A percentile compares a stretch with the other conserved stretches of the same genome.
Evolutionary conservation across 805 yeast genomes (phyloP).

Genomic region (Blastobotrys attinorum): DNA sequence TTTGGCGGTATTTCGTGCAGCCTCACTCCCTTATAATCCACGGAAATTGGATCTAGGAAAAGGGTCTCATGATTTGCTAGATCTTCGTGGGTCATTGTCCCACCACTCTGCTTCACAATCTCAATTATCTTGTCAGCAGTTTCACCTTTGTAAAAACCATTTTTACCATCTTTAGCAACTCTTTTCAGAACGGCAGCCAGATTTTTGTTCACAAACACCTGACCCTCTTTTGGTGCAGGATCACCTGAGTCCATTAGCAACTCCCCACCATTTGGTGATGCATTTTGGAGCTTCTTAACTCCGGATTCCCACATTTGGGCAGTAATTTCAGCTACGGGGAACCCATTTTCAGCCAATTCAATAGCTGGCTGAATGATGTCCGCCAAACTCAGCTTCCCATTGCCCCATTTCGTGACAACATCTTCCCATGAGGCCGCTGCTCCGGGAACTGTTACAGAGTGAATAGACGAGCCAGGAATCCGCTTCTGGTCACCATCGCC

Average conservation of each 20-base stretch:
- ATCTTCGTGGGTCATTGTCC: conserved; percentile 49
- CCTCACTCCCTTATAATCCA: conserved; percentile 36
- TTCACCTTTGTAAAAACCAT: conserved; percentile 64
- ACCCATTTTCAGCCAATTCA: conserved; percentile 61
- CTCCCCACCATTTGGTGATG: conserved; percentile 28
- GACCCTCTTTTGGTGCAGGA: conserved; percentile 52
- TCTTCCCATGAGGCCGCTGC: conserved; percentile 77
- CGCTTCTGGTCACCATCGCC: conserved; percentile 39
- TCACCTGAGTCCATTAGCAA: conserved; percentile 27
- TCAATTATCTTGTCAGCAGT: conserved; percentile 58
- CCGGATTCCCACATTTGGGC: conserved; percentile 42
- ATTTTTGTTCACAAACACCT: conserved; percentile 42
- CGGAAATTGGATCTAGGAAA: conserved; percentile 55
- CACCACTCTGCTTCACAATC: conserved; percentile 46
- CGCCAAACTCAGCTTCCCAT: conserved; percentile 51
- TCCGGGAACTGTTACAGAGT: conserved; percentile 68
- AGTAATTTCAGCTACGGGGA: conserved; percentile 54
- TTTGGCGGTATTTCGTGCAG: conserved; percentile 83
- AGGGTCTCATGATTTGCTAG: conserved; percentile 50
- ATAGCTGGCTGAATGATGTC: conserved; percentile 43
- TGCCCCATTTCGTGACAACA: conserved; percentile 62
- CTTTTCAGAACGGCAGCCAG: conserved; percentile 46
- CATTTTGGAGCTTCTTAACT: conserved; percentile 33
- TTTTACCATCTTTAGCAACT: conserved; percentile 50
- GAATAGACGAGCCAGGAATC: conserved; percentile 45